These are phyloP conservation scores for Iberis pinnata DNA, from an alignment of 345 rosid species.

Conservation along the genomic window DNA sequence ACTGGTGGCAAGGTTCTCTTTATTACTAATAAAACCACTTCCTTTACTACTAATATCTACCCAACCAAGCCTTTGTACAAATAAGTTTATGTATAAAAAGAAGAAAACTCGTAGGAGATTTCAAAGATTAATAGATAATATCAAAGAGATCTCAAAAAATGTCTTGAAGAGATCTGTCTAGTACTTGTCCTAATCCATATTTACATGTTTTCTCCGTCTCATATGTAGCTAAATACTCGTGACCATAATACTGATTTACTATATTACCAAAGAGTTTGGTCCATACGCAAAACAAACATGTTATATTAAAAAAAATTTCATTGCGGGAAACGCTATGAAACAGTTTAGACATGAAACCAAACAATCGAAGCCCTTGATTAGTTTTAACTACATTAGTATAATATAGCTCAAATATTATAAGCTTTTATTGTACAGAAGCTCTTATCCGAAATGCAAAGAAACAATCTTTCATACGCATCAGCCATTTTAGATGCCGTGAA, in stretches of 20 bases:
- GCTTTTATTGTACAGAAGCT: conserved; percentile 40
- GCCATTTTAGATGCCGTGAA: conserved; percentile 89
- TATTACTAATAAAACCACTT: conserved; percentile 51
- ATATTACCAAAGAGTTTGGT: too few species aligned
- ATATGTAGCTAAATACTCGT: too few species aligned
- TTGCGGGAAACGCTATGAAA: neutral
- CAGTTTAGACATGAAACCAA: neutral
- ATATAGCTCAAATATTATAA: too few species aligned
- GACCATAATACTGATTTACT: too few species aligned
- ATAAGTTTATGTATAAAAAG: conserved; percentile 4
- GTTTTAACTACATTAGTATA: too few species aligned
- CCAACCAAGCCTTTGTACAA: conserved; percentile 18
- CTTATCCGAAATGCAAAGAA: conserved; percentile 64
- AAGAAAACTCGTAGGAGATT: conserved; percentile 3
- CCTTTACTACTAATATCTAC: conserved; percentile 18
- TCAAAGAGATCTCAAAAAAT: conserved; percentile 18
- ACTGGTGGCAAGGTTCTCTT: conserved; percentile 99
- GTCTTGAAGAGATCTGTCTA: conserved; percentile 7
- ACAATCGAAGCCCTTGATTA: neutral
- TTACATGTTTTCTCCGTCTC: neutral
- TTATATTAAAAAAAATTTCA: too few species aligned
- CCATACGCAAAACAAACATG: too few species aligned
- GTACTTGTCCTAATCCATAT: conserved; percentile 22
- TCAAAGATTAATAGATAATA: neutral
- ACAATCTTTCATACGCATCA: conserved; percentile 75